Base-by-base conservation (phyloP, 2,329 filamentous ascomycete genomes). In the Plectosphaerella plurivora region DNA sequence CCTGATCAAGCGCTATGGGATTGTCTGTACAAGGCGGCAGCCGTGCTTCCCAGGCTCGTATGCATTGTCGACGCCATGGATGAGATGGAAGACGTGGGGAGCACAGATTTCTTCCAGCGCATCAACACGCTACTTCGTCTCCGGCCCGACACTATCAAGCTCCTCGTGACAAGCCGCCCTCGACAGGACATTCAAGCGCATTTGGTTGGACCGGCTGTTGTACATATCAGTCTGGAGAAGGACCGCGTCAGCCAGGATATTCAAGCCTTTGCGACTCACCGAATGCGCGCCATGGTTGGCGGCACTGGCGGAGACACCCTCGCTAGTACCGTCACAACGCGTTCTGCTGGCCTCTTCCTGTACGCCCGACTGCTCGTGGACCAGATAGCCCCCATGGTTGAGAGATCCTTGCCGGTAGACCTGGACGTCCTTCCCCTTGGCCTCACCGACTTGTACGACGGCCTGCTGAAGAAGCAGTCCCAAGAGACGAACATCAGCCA, bases 101-200 rank as follows among this genome's bases (percentile, higher is more conserved):
- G 64, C 37, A 60, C 64, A 7, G 24, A 33, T 0, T 69, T 71
- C 44, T 53, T 69, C 4, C 46, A 58, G 11, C 47, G 51, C 12
- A 55, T 73, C 4, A 59, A 57, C 14, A 51, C 49, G 3, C 54
- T 73, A 3, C 64, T 62, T 4, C 51, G 56, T 10, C 57, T 55
- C 51, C 59, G 53, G n/a, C 65, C 69, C 3, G 45, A 20, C 0
- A 51, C 58, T n/a, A 53, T 71, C 54, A 73, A 72, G 56, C 45
- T 73, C 0, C 14, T 72, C 4, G 60, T 72, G 16, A 73, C 72
- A 2, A 71, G 70, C 57, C 64, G 71, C 6, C 69, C 65, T 16
- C 50, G 62, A 67, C 53, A 47, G 35, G 8, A 53, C 50, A 15
- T 57, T 64, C 9, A 62, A 58, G 46, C 51, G 53, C 22, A 36